Base-by-base conservation (phyloP, 1,284 basidiomycete genomes). In the Caloboletus inedulis region DNA sequence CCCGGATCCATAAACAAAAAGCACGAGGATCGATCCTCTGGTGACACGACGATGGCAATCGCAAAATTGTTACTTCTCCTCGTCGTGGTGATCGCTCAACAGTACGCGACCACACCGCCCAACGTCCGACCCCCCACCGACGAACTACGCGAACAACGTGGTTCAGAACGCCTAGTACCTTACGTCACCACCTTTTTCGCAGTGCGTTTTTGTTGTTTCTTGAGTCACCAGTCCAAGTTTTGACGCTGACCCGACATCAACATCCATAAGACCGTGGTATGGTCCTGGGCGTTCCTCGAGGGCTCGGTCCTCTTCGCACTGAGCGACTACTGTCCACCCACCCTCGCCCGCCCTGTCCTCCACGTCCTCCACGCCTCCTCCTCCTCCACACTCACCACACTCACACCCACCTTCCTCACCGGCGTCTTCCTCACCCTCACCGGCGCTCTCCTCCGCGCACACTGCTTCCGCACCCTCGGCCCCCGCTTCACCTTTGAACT, bases 401-500 rank as follows among this genome's bases (percentile, higher is more conserved):
- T 53, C 40, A 46, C 62, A 0, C 52, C 54, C 7, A 5, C 29
- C 19, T 58, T 58, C 21, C 21, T 60, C 45, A 9, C 33, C 4
- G 62, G 62, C 6, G 47, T 34, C 7, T 0, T 47, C 7, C 37
- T 59, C 52, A 39, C 12, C 9, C 7, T 64, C 42, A 2, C 47
- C 0, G 54, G 66, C 8, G 42, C 46, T 7, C 14, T 55, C 43
- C 43, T 69, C 31, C 66, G 65, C n/a, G 39, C 23, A 0, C 19
- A 51, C 33, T 65, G 62, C 41, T 63, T 42, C 45, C 52, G 2
- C 34, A 10, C 33, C 23, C 61, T 68, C 44, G 64, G 66, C 2
- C 0, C 18, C 0, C 27, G 25, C 19, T 71, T 69, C 43, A 70
- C 65, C 3, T 66, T 62, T 25, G 57, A 67, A 14, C 56, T 71